Evolutionary conservation across 768 basidiomycete genomes (phyloP).

Genomic region (Lactarius deliciosus): DNA sequence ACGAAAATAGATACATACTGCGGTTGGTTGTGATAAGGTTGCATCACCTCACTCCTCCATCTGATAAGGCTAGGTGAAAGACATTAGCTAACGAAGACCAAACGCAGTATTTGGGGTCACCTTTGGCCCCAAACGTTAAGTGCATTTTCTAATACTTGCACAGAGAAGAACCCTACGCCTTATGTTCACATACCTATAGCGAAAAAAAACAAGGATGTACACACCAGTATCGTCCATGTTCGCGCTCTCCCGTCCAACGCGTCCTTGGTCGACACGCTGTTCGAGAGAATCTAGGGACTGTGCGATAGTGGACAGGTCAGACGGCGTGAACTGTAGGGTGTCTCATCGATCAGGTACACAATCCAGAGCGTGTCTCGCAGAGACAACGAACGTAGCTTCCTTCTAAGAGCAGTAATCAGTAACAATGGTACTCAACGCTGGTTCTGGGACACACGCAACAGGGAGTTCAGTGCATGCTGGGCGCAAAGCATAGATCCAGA

Average conservation of each 20-base stretch:
- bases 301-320: conserved; percentile 77
- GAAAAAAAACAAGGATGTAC: conserved; percentile 1
- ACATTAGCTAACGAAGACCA: neutral
- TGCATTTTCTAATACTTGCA: conserved; percentile 85
- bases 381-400: conserved; percentile 48
- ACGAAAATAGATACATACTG: conserved; percentile 52
- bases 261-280: conserved; percentile 51
- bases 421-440: conserved; percentile 19
- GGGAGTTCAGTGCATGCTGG: conserved; percentile 79
- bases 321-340: conserved; percentile 62
- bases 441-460: conserved; percentile 61
- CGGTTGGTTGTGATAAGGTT: conserved; percentile 68
- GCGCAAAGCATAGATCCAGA: conserved; percentile 82
- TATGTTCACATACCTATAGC: conserved; percentile 2
- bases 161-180: conserved; percentile 79
- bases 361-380: neutral
- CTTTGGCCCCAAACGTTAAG: conserved; percentile 81
- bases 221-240: conserved; percentile 94
- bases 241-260: conserved; percentile 48
- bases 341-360: conserved; percentile 28
- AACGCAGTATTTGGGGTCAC: conserved; percentile 40
- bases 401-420: conserved; percentile 36
- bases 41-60: conserved; percentile 85
- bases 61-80: conserved; percentile 58
- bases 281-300: conserved; percentile 67